phyloP scores from a whole-genome alignment of 2,329 filamentous ascomycete genomes.

The Tolypocladium nubicola region DNA sequence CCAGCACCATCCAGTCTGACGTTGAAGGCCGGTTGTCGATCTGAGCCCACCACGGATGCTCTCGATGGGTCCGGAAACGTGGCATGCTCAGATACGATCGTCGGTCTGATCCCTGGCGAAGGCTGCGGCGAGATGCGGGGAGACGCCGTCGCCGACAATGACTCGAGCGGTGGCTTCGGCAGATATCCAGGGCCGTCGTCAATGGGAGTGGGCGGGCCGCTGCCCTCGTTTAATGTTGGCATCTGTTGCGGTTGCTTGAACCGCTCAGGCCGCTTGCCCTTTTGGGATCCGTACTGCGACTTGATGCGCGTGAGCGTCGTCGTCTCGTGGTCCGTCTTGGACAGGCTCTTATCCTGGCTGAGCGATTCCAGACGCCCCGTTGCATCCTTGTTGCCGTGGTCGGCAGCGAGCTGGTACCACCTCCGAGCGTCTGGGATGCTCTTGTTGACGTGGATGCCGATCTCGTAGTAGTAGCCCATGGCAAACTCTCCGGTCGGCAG shows the following conservation, averaged over 20 bases:
- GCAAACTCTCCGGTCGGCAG: slow-evolving; percentile 91
- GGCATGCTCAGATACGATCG: slow-evolving; percentile 24
- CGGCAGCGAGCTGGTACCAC: slow-evolving; percentile 86
- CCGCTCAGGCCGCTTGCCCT: slow-evolving; percentile 49
- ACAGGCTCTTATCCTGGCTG: slow-evolving; percentile 70
- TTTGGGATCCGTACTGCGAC: slow-evolving; percentile 62
- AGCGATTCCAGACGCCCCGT: slow-evolving; percentile 73
- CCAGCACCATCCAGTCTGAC: slow-evolving; percentile 32
- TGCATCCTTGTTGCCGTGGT: slow-evolving; percentile 88
- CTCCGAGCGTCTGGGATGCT: slow-evolving; percentile 70
- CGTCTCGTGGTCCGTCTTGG: slow-evolving; percentile 85
- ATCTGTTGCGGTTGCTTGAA: slow-evolving; percentile 41
- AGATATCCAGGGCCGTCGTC: slow-evolving; percentile 9
- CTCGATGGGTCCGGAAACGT: slow-evolving; percentile 38
- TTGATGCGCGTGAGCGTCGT: slow-evolving; percentile 84
- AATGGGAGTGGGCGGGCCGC: slow-evolving; percentile 16
- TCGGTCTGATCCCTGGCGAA: slow-evolving; percentile 29
- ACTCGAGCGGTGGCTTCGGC: slow-evolving; percentile 7
- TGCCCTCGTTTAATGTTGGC: slow-evolving; percentile 38
- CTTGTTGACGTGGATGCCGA: slow-evolving; percentile 83
- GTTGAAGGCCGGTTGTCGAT: slow-evolving; percentile 39
- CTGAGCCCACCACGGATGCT: slow-evolving; percentile 21
- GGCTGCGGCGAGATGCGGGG: slow-evolving; percentile 28
- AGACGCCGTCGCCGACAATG: slow-evolving; percentile 12
- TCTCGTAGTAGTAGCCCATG: slow-evolving; percentile 94